Evolutionary conservation across 2,329 filamentous ascomycete genomes (phyloP).

Genomic region (Aspergillus quadricinctus): DNA sequence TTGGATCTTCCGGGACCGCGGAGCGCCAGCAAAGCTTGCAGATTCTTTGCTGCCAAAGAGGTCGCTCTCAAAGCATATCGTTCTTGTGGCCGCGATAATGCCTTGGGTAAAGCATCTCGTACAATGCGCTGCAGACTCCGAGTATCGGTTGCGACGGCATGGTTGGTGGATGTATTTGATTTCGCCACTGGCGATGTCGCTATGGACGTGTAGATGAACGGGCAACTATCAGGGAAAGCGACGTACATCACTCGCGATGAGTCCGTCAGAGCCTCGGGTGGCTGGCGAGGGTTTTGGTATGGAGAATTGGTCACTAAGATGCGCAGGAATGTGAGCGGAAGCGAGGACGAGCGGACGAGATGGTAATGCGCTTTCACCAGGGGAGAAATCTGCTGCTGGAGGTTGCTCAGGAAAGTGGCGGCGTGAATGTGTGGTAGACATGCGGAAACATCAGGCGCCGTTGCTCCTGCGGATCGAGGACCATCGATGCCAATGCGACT

Average conservation of each 20-base stretch:
- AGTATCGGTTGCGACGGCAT: slow-evolving; percentile 44
- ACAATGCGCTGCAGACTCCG: slow-evolving; percentile 66
- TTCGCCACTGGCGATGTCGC: slow-evolving; percentile 37
- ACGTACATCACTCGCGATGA: slow-evolving; percentile 70
- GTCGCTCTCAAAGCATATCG: slow-evolving; percentile 67
- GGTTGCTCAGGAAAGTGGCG: slow-evolving; percentile 70
- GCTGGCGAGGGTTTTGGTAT: slow-evolving; percentile 56
- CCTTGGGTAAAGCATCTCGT: slow-evolving; percentile 75
- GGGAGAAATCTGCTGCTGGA: slow-evolving; percentile 70
- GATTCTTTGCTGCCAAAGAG: slow-evolving; percentile 65
- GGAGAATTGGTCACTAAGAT: slow-evolving; percentile 77
- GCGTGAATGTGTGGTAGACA: slow-evolving; percentile 69
- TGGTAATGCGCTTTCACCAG: slow-evolving; percentile 82
- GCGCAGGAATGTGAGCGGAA: slow-evolving; percentile 67
- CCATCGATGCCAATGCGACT: slow-evolving; percentile 21
- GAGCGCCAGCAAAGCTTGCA: slow-evolving; percentile 64
- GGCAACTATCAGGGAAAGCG: slow-evolving; percentile 75
- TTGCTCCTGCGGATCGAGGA: slow-evolving; percentile 17
- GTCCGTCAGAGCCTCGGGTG: slow-evolving; percentile 46
- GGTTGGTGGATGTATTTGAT: slow-evolving; percentile 25
- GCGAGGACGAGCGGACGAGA: slow-evolving; percentile 63
- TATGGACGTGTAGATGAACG: slow-evolving; percentile 65
- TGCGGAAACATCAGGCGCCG: slow-evolving; percentile 29
- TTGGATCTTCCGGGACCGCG: slow-evolving; percentile 68
- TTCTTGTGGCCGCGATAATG: slow-evolving; percentile 68